phyloP scores from a whole-genome alignment of 768 basidiomycete species.

The Sutorius australiensis region DNA sequence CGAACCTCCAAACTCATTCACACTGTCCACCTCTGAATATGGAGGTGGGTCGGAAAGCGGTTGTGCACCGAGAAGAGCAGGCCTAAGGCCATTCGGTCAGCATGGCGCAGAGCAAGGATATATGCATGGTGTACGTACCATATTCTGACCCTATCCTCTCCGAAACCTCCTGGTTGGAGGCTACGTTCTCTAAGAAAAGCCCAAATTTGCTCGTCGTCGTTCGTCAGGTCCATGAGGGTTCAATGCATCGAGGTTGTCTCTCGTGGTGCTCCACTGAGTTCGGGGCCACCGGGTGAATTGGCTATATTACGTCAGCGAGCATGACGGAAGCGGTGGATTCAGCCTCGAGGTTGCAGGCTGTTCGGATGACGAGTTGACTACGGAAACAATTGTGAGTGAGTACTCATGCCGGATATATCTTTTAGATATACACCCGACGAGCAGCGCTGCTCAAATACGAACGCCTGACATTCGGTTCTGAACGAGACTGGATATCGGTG shows the following conservation, averaged over 20 bases:
- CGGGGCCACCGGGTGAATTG: neutral
- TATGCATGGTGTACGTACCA: constrained; percentile 43
- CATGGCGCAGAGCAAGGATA: constrained; percentile 9
- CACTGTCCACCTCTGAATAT: constrained; percentile 22
- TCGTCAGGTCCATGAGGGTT: constrained; percentile 21
- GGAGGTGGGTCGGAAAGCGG: constrained; percentile 36
- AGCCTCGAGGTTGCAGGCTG: neutral
- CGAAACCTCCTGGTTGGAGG: constrained; percentile 61
- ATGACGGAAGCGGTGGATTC: neutral
- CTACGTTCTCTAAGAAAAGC: constrained; percentile 43
- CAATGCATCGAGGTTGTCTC: constrained; percentile 6
- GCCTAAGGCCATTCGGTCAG: constrained; percentile 21
- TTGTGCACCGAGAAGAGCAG: constrained; percentile 34
- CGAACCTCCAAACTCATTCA: constrained; percentile 1
- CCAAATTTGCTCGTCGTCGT: constrained; percentile 41
- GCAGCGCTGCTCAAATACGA: neutral
- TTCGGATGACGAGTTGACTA: neutral
- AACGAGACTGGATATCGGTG: neutral
- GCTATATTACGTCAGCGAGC: constrained; percentile 20
- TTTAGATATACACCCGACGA: neutral
- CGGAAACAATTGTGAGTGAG: no score
- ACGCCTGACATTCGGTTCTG: neutral
- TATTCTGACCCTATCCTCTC: constrained; percentile 46
- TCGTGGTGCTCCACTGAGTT: neutral
- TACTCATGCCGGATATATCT: neutral